Evolutionary conservation across 2,329 filamentous ascomycete genomes (phyloP).

Genomic region (Metarhizium humberi): DNA sequence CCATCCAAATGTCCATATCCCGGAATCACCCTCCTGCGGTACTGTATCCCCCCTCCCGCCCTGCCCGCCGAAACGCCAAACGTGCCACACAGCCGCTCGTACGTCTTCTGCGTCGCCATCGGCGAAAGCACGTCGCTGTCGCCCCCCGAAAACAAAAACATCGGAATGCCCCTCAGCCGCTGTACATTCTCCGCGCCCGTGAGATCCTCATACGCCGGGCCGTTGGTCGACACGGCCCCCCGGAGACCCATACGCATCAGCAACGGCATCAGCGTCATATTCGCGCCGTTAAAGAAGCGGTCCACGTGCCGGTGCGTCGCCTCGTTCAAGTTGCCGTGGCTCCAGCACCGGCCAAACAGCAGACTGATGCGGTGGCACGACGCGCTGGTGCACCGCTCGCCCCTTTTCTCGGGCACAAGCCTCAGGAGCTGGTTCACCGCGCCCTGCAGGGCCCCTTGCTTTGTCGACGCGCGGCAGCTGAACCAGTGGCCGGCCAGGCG

Average conservation of each 20-base stretch:
- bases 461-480: slow-evolving; percentile 39
- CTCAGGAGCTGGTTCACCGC: slow-evolving; percentile 46
- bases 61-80: slow-evolving; percentile 32
- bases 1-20: slow-evolving; percentile 53
- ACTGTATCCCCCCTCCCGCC: slow-evolving; percentile 27
- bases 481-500: slow-evolving; percentile 44
- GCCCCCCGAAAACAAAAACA: slow-evolving; percentile 45
- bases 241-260: slow-evolving; percentile 46
- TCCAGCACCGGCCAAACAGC: slow-evolving; percentile 54
- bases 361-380: slow-evolving; percentile 52
- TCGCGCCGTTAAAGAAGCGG: slow-evolving; percentile 53
- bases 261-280: slow-evolving; percentile 46
- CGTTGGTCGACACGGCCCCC: slow-evolving; percentile 44
- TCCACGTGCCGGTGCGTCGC: slow-evolving; percentile 54
- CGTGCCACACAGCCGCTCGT: slow-evolving; percentile 39
- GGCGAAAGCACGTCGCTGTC: slow-evolving; percentile 49
- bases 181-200: slow-evolving; percentile 40
- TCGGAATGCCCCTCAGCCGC: slow-evolving; percentile 41
- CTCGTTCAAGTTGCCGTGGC: slow-evolving; percentile 55
- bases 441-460: slow-evolving; percentile 33
- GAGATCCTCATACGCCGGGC: slow-evolving; percentile 35
- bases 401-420: slow-evolving; percentile 42
- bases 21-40: slow-evolving; percentile 41
- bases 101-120: slow-evolving; percentile 42
- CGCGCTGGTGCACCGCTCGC: slow-evolving; percentile 52